Base-by-base conservation (phyloP, 805 yeast genomes). In the Kazachstania kunashirensis region DNA sequence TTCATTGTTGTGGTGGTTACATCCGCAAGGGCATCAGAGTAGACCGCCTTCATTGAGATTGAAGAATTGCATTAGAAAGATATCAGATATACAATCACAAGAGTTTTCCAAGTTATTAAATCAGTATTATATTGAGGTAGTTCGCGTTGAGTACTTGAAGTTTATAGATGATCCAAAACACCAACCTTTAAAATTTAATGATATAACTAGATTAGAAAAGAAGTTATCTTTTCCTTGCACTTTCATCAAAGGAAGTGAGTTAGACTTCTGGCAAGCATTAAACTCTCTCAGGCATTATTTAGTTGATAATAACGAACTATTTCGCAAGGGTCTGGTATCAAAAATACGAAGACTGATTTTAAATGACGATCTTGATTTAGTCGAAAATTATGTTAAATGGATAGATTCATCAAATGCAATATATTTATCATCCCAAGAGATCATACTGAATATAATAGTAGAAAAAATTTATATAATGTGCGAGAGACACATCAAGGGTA, bases 351-450 rank as follows among this genome's bases (percentile, higher is more conserved):
- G 40, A n/a, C 39, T 46, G 7, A 36, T 53, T 5, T 17, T 42
- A 35, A 51, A 49, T 23, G 56, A 53, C 34, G 59, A 58, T 28
- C 48, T 51, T 31, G 57, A 50, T 29, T 36, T 43, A 23, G 46
- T 49, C 2, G 26, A 32, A 10, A 45, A 45, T 10, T 33, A 55
- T 6, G 32, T 50, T 11, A 33, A 39, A 9, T 55, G 61, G 61
- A 36, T 54, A 4, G 45, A 49, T 27, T 39, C 42, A 10, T 47
- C 55, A 5, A 39, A 36, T 15, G 37, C 47, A 9, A n/a, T 15
- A 2, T 15, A 20, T 15, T 25, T 50, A 9, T 42, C 47, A 2
- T 41, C 52, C 2, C 45, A 42, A 18, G 46, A 46, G 30, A 21
- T 54, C 8, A 31, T 55, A 19, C 37, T 57, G 5, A 48, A 50